These are phyloP conservation scores for Alternaria triticimaculans DNA, from an alignment of 2,329 filamentous ascomycete species.

Conservation along the genomic window DNA sequence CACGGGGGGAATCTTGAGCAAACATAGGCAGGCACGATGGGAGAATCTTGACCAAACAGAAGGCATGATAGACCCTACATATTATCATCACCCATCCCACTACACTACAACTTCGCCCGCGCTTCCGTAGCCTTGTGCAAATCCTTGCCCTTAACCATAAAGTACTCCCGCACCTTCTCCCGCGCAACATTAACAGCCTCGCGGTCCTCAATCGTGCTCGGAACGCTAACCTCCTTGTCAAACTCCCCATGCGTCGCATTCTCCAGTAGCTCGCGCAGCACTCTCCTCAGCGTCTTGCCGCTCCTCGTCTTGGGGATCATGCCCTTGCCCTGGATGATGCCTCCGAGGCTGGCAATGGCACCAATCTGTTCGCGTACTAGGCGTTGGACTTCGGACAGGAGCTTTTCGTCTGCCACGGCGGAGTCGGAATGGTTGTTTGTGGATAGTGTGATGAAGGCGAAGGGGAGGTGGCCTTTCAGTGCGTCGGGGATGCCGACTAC, in stretches of 20 bases:
- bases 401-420: slow-evolving; percentile 56
- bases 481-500: slow-evolving; percentile 85
- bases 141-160: slow-evolving; percentile 56
- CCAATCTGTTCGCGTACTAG: slow-evolving; percentile 83
- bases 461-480: slow-evolving; percentile 88
- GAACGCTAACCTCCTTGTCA: slow-evolving; percentile 74
- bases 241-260: slow-evolving; percentile 78
- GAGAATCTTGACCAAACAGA: background rate
- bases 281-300: slow-evolving; percentile 87
- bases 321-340: slow-evolving; percentile 81
- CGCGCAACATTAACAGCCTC: slow-evolving; percentile 77
- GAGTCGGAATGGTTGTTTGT: slow-evolving; percentile 59
- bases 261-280: slow-evolving; percentile 83
- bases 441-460: slow-evolving; percentile 79
- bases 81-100: background rate
- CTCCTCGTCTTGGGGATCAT: slow-evolving; percentile 92
- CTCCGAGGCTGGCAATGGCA: slow-evolving; percentile 83
- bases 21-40: background rate
- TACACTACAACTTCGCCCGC: slow-evolving; percentile 54
- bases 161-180: slow-evolving; percentile 76
- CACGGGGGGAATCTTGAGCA: background rate
- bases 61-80: background rate
- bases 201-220: slow-evolving; percentile 84
- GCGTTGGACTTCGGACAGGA: slow-evolving; percentile 71
- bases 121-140: slow-evolving; percentile 49